Conservation (phyloP, 2,329 filamentous ascomycete species). For the Trichoderma sp. region DNA sequence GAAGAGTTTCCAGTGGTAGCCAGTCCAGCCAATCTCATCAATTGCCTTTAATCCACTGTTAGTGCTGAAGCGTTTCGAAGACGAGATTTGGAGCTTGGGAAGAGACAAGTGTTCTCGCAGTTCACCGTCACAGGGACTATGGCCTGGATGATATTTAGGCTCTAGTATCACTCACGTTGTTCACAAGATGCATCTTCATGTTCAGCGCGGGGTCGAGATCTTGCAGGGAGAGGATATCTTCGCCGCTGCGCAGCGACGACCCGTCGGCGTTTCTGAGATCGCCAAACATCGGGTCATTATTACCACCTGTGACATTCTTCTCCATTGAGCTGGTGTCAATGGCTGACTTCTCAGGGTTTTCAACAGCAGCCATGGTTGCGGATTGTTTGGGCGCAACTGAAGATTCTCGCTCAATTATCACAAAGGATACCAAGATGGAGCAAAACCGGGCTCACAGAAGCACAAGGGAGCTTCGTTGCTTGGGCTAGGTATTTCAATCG, state of each 20-base stretch:
- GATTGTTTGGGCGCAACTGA: background rate
- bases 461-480: background rate
- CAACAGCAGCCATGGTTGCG: conserved; percentile 4
- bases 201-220: conserved; percentile 60
- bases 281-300: background rate
- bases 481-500: background rate
- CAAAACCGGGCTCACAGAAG: conserved; percentile 3
- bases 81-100: background rate
- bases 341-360: conserved; percentile 2
- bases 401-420: background rate
- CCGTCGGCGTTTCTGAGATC: conserved; percentile 22
- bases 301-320: conserved; percentile 12
- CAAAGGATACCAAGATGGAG: background rate
- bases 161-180: conserved; percentile 50
- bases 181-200: conserved; percentile 67
- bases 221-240: conserved; percentile 56
- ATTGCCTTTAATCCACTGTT: conserved; percentile 37
- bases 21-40: conserved; percentile 60
- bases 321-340: conserved; percentile 21
- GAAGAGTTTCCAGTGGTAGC: conserved; percentile 58
- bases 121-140: conserved; percentile 1
- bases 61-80: background rate
- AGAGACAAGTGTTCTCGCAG: background rate
- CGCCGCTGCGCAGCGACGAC: conserved; percentile 27
- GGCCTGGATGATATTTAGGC: background rate